Base-by-base conservation (phyloP, 1,139 yeast species). In the Debaryomycetaceae sp. region DNA sequence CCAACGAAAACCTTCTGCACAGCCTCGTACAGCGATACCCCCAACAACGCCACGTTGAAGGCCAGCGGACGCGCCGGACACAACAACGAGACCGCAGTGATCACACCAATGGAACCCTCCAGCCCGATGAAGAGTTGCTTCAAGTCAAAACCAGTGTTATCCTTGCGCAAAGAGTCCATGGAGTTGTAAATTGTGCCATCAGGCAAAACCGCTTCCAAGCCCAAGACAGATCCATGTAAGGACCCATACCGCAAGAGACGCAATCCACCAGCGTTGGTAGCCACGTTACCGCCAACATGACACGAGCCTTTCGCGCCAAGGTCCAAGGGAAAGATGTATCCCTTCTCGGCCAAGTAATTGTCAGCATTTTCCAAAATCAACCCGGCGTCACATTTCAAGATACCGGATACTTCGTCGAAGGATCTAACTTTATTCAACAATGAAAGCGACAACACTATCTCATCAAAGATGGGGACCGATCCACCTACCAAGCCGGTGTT, bases 401-500 rank as follows among this genome's bases (percentile, higher is more conserved):
- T 83, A 23, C 98, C 98, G 34, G 89, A 79, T 18, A 80, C 82
- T 11, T 70, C 58, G 51, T 89, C 96, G 48, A 89, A 89, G 1
- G 83, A 72, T 50, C 95, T 75, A 41, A 91, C 73, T 48, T 83
- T 73, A 64, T 86, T 88, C 68, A 91, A 53, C 47, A 72, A 73
- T 19, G 83, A 59, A 34, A 86, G 59, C 1, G 88, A 82, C 18
- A 89, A 44, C 19, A 89, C 71, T 29, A 91, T 76, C 58, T 89
- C 98, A 54, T 89, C 98, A 55, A 88, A 91, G 2, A 89, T 80
- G 0, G 98, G 96, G 18, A 80, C 78, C 2, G 95, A 83, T 2
- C 97, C 98, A 36, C 97, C 98, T 23, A 91, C 98, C 32, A 89
- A 72, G 13, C 96, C 96, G 3, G 97, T 89, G 57, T 89, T 89